A percentile compares a stretch with the other conserved stretches of the same genome.
phyloP scores from a whole-genome alignment of 192 early-diverging fungal species.

The Phlyctochytrium arcticum region DNA sequence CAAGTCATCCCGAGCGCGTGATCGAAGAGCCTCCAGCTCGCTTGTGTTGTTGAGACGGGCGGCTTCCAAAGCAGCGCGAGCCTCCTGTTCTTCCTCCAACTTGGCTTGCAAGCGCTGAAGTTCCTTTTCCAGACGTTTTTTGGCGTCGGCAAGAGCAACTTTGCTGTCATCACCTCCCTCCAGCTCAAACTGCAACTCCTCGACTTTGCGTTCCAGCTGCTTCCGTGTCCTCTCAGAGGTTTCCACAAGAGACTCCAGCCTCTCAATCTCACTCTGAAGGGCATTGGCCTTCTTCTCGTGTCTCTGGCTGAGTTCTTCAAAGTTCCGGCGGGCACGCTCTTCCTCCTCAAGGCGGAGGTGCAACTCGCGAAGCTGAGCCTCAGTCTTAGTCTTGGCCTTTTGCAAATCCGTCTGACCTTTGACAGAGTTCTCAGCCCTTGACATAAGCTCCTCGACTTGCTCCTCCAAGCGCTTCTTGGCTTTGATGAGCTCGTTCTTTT shows the following conservation, averaged over 20 bases:
- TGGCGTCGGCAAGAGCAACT: conserved; percentile 54
- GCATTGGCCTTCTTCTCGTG: conserved; percentile 68
- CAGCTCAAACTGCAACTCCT: conserved; percentile 65
- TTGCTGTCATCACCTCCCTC: conserved; percentile 66
- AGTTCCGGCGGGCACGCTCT: conserved; percentile 53
- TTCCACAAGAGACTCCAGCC: conserved; percentile 57
- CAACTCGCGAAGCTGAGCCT: conserved; percentile 48
- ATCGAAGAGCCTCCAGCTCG: conserved; percentile 55
- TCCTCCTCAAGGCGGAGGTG: conserved; percentile 58
- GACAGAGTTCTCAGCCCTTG: conserved; percentile 52
- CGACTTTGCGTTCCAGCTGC: conserved; percentile 63
- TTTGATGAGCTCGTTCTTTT: conserved; percentile 58
- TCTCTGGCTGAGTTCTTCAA: conserved; percentile 65
- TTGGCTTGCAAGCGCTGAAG: conserved; percentile 47
- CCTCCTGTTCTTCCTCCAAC: conserved; percentile 53
- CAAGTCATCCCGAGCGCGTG: conserved; percentile 59
- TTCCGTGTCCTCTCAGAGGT: conserved; percentile 56
- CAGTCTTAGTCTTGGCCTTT: conserved; percentile 55
- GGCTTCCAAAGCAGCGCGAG: conserved; percentile 50
- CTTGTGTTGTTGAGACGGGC: conserved; percentile 38
- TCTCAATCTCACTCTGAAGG: conserved; percentile 59
- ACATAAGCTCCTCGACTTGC: conserved; percentile 56
- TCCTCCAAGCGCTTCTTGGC: conserved; percentile 58
- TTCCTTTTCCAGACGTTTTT: conserved; percentile 61
- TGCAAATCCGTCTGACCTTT: conserved; percentile 67